Percentiles rank a stretch among this genome's conserved stretches.
Evolutionary conservation across 306 rosid species (phyloP).

Genomic region (Vachellia pachyceras): DNA sequence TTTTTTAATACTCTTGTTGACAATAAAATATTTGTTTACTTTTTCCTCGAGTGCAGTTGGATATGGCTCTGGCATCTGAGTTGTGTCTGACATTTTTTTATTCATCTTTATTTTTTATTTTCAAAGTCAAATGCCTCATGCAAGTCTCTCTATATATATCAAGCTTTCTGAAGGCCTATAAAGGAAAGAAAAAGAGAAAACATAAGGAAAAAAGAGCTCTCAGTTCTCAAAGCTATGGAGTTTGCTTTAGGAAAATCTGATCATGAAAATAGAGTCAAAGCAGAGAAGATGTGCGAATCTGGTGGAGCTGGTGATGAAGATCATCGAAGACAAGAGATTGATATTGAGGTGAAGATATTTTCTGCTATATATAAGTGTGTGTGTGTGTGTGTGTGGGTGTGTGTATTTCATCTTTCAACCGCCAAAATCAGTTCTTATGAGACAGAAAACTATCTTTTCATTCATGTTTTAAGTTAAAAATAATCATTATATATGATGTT

Average conservation of each 20-base stretch:
- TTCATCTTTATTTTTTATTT: not conserved
- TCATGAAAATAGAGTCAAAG: conserved; percentile 37
- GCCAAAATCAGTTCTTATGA: not conserved
- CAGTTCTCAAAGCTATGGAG: conserved; percentile 43
- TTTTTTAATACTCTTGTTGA: not conserved
- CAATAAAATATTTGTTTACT: conserved; percentile 1
- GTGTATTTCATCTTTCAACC: not conserved
- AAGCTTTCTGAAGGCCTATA: not conserved
- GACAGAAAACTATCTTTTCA: not conserved
- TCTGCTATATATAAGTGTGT: too few species aligned
- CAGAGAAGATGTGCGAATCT: conserved; percentile 45
- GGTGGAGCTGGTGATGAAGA: conserved; percentile 39
- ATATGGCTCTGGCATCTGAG: conserved; percentile 33
- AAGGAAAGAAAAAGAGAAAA: not conserved
- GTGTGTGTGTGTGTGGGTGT: not conserved
- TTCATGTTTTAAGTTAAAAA: not conserved
- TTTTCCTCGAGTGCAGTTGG: conserved; percentile 42
- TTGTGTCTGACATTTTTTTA: not conserved
- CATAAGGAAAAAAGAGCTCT: not conserved
- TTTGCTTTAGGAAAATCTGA: conserved; percentile 38
- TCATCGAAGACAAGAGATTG: conserved; percentile 31
- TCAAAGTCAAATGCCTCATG: conserved; percentile 64
- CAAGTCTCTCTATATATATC: conserved; percentile 46
- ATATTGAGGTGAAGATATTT: conserved; percentile 43
- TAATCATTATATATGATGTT: not conserved